Conservation (phyloP, 148 eudicot species). For the Fagopyrum tataricum region DNA sequence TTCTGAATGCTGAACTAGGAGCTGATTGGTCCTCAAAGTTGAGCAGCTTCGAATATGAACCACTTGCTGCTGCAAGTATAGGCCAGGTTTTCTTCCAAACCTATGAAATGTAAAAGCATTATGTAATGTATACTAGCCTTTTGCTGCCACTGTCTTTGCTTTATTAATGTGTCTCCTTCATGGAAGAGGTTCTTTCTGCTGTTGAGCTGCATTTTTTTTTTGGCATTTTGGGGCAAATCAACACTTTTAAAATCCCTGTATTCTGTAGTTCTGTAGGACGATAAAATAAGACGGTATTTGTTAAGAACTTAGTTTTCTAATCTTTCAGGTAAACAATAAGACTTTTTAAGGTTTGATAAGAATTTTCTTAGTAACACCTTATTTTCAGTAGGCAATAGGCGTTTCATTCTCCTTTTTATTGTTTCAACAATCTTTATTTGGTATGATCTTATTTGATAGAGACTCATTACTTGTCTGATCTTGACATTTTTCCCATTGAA, state of each 20-base stretch:
- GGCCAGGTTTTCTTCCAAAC: constrained; percentile 32
- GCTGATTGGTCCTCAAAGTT: constrained; percentile 78
- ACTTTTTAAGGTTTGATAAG: neutral
- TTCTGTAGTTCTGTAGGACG: neutral
- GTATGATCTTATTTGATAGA: neutral
- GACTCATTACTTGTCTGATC: neutral
- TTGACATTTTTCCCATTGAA: neutral
- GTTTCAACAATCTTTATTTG: neutral
- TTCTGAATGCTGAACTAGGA: constrained; percentile 81
- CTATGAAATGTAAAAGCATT: neutral
- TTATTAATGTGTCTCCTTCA: neutral
- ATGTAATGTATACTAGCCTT: neutral
- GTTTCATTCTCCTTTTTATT: neutral
- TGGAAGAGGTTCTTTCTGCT: neutral
- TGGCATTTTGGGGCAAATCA: neutral
- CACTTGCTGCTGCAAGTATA: constrained; percentile 96
- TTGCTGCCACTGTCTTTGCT: constrained; percentile 2
- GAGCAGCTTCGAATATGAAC: constrained; percentile 79
- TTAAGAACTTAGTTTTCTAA: neutral
- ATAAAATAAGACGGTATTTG: neutral
- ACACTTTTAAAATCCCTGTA: neutral
- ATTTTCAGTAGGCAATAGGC: neutral
- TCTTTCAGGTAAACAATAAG: neutral
- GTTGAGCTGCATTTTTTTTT: neutral
- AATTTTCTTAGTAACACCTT: neutral